Percentiles rank a stretch among this genome's conserved stretches.
These are phyloP conservation scores for Theobroma cacao DNA, from an alignment of 345 rosid genomes.

Conservation along the genomic window DNA sequence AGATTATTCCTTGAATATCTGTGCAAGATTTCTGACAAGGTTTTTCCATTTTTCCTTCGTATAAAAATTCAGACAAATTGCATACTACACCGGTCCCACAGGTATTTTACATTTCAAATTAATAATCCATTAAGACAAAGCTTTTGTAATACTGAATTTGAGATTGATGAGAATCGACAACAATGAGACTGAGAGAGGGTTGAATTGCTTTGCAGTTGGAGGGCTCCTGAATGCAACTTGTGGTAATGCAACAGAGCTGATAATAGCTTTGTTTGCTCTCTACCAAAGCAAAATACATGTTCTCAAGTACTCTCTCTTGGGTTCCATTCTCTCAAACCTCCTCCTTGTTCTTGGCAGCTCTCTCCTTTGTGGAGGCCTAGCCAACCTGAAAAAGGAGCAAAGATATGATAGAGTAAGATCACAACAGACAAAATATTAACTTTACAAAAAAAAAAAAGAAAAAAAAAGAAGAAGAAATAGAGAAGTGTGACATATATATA, in stretches of 20 bases:
- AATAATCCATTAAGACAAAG: not conserved
- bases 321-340: conserved; percentile 87
- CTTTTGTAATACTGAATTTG: not conserved
- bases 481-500: too few species aligned
- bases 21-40: not conserved
- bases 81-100: conserved; percentile 91
- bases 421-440: not conserved
- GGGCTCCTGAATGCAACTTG: conserved; percentile 95
- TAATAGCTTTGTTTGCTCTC: conserved; percentile 86
- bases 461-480: too few species aligned
- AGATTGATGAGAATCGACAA: not conserved
- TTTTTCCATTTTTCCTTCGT: not conserved
- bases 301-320: conserved; percentile 77
- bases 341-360: conserved; percentile 86
- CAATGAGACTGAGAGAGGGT: not conserved
- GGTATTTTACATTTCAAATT: conserved; percentile 36
- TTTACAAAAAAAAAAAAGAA: not conserved
- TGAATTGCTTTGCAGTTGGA: conserved; percentile 64
- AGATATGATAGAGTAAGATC: conserved; percentile 71
- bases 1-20: not conserved
- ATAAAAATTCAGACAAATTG: conserved; percentile 64
- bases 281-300: conserved; percentile 63
- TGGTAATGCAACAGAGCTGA: conserved; percentile 92
- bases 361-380: conserved; percentile 81
- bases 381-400: conserved; percentile 73